Percentiles rank a stretch among this genome's conserved stretches.
Conservation (phyloP, 2,329 filamentous ascomycete genomes). For the Sporothrix brunneoviolacea region DNA sequence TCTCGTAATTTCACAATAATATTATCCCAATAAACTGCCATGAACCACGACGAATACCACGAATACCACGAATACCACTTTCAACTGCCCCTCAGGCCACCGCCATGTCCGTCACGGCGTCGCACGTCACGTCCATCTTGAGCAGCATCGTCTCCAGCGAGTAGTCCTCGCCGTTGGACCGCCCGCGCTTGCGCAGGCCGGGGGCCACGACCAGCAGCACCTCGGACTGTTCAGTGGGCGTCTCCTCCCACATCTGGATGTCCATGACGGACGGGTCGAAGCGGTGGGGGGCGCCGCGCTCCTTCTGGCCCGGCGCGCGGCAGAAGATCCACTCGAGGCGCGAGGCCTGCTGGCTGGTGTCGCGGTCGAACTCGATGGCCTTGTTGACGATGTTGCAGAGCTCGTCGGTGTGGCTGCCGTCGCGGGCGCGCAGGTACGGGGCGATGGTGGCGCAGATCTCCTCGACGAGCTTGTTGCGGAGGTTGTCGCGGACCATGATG, state of each 20-base stretch:
- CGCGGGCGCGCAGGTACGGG: slow-evolving; percentile 5
- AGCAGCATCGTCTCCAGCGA: slow-evolving; percentile 11
- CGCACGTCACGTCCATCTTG: slow-evolving; percentile 13
- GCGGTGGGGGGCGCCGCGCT: not conserved
- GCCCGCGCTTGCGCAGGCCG: slow-evolving; percentile 10
- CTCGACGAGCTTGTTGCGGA: slow-evolving; percentile 7
- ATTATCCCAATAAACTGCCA: too few species aligned
- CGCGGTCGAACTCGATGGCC: slow-evolving; percentile 12
- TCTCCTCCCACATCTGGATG: slow-evolving; percentile 1
- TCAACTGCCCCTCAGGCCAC: not conserved
- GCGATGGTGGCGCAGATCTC: slow-evolving; percentile 5
- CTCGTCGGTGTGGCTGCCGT: slow-evolving; percentile 5
- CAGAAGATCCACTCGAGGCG: slow-evolving; percentile 11
- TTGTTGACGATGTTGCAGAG: slow-evolving; percentile 11
- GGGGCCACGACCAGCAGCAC: slow-evolving; percentile 7
- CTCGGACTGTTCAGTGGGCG: not conserved
- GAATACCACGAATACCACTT: too few species aligned
- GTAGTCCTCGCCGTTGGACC: slow-evolving; percentile 13
- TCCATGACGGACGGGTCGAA: slow-evolving; percentile 8
- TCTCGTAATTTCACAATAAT: too few species aligned
- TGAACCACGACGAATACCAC: too few species aligned
- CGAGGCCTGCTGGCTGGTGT: slow-evolving; percentile 11
- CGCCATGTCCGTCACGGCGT: slow-evolving; percentile 9
- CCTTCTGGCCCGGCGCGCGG: slow-evolving; percentile 1
- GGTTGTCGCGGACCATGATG: not conserved